These are phyloP conservation scores for Sanghuangporus weigelae DNA, from an alignment of 1,284 basidiomycete species.

Conservation along the genomic window DNA sequence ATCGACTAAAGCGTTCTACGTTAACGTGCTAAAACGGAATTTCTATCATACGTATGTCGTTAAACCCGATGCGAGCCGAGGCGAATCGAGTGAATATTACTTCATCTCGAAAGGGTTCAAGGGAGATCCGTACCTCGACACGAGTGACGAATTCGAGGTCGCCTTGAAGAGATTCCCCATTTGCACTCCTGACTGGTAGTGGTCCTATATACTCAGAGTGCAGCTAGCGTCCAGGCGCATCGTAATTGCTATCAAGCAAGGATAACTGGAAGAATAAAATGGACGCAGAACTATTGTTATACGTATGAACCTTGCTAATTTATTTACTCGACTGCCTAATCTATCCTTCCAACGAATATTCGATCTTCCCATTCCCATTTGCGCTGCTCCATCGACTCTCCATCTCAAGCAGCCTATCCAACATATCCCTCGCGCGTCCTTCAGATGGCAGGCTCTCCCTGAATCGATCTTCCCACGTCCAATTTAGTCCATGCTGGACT, in stretches of 20 bases:
- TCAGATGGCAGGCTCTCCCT: constrained; percentile 39
- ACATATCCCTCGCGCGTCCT: constrained; percentile 49
- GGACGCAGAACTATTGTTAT: not conserved
- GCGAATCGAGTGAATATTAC: constrained; percentile 68
- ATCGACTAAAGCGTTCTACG: constrained; percentile 48
- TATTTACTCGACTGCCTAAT: not conserved
- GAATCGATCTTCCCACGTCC: constrained; percentile 66
- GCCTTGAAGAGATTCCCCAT: not conserved
- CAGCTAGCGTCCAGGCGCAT: too few relatives aligned
- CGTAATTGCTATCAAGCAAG: too few relatives aligned
- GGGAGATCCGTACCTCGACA: constrained; percentile 19
- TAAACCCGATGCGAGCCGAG: constrained; percentile 66
- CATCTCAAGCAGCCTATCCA: constrained; percentile 54
- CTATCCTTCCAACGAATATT: constrained; percentile 43
- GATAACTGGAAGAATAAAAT: not conserved
- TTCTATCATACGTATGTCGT: constrained; percentile 54
- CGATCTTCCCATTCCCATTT: constrained; percentile 33
- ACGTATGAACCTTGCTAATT: not conserved
- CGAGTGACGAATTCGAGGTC: not conserved
- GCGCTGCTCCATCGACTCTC: constrained; percentile 35
- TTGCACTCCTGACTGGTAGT: too few relatives aligned
- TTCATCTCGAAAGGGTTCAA: constrained; percentile 67
- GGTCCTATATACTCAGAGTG: too few relatives aligned
- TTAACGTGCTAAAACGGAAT: constrained; percentile 42
- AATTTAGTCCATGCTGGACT: constrained; percentile 73